Base-by-base conservation (phyloP, 805 yeast species). In the Torulaspora maleeae region DNA sequence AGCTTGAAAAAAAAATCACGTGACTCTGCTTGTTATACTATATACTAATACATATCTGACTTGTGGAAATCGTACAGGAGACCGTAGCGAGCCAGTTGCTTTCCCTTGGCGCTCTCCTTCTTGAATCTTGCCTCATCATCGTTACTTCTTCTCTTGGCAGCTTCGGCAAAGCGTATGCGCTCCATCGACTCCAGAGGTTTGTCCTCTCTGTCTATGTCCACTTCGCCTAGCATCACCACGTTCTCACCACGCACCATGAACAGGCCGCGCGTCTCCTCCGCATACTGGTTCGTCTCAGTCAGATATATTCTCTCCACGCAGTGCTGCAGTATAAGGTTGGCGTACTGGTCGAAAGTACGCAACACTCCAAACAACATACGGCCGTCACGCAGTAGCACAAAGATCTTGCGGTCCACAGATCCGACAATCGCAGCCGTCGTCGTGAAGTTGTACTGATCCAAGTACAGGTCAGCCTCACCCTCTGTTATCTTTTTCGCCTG, bases 191-290 rank as follows among this genome's bases (percentile, higher is more conserved):
- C 73, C 55, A 86, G 66, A 42, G 85, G 85, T 50, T 71, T 77
- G 59, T 86, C 95, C 66, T 89, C 96, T 51, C 71, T 77, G 60
- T 87, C 95, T 50, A 88, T 84, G 65, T 90, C 96, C 50, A 91
- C 77, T 64, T 91, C 97, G 16, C 98, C 99, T 63, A 93, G 65
- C 80, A 90, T 78, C 8, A 90, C 93, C 7, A 93, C 93, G 58
- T 91, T 91, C 66, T 93, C 99, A 50, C 99, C 99, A 68, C 99
- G 83, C 33, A 93, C 83, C 70, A 93, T 77, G 61, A 82, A 83
- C 41, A 87, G 86, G 8, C 96, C 96, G 43, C 84, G 76, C 41
- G 74, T 73, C n/a, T 70, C 72, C 63, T 91, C 96, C 7, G 86
- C 95, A 61, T 81, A 91, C 51, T 76, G 49, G 33, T 69, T 71